Evolutionary conservation across 2,329 filamentous ascomycete species (phyloP).

Genomic region (Colletotrichum sp.): DNA sequence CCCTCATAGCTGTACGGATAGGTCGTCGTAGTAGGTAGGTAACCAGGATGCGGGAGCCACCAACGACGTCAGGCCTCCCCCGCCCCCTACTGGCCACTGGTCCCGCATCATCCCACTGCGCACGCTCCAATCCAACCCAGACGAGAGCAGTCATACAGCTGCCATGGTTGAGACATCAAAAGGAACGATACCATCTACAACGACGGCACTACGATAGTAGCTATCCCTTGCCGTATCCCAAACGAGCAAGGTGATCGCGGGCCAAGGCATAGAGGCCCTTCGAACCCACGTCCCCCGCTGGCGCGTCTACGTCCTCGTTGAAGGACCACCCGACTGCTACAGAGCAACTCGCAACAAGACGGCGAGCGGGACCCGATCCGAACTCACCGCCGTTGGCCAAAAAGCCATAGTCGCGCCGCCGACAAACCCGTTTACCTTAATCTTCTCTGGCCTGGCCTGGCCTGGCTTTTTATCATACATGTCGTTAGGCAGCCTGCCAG

Average conservation of each 20-base stretch:
- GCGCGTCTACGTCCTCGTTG: background rate
- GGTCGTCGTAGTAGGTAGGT: background rate
- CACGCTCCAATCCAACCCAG: background rate
- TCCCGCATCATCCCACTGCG: background rate
- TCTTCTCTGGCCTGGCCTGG: background rate
- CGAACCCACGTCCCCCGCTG: background rate
- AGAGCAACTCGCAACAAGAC: background rate
- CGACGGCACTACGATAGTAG: background rate
- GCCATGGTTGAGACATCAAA: background rate
- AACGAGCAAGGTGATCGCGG: background rate
- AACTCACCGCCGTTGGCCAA: conserved; percentile 15
- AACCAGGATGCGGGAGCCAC: background rate
- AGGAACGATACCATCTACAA: background rate
- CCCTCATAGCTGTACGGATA: background rate
- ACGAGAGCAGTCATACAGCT: background rate
- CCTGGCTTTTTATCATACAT: background rate
- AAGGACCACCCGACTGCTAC: background rate
- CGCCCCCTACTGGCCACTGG: background rate
- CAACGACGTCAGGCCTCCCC: background rate
- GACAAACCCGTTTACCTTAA: background rate
- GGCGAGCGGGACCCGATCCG: conserved; percentile 1
- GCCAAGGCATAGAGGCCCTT: background rate
- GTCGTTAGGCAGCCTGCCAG: background rate
- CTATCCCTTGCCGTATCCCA: background rate
- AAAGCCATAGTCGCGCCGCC: background rate